Evolutionary conservation across 805 yeast genomes (phyloP).

Genomic region (Yarrowia sp.): DNA sequence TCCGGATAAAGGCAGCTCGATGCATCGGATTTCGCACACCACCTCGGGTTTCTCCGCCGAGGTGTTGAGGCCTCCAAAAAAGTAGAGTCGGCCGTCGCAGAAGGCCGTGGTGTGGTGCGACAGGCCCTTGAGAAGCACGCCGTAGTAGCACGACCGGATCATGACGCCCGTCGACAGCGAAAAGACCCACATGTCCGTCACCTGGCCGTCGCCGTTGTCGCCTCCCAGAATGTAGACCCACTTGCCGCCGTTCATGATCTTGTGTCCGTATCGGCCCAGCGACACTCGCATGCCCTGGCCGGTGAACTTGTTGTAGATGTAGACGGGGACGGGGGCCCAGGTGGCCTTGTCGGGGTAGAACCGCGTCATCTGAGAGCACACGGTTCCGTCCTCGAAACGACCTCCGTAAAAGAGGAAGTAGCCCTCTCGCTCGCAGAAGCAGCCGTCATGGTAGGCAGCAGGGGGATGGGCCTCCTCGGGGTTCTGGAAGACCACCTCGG

Average conservation of each 20-base stretch:
- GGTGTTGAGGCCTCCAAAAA: constrained; percentile 44
- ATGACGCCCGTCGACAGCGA: constrained; percentile 41
- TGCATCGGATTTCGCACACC: constrained; percentile 35
- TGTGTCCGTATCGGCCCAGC: constrained; percentile 42
- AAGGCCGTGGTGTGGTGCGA: constrained; percentile 42
- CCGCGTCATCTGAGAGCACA: background rate
- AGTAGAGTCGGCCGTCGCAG: constrained; percentile 43
- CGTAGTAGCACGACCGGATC: constrained; percentile 42
- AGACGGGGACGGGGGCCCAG: constrained; percentile 9
- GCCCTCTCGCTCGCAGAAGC: constrained; percentile 23
- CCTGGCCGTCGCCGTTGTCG: constrained; percentile 43
- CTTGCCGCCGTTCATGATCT: constrained; percentile 38
- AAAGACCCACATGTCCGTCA: constrained; percentile 40
- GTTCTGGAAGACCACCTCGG: background rate
- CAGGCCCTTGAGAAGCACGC: constrained; percentile 43
- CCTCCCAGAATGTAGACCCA: constrained; percentile 44
- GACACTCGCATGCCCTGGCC: constrained; percentile 24
- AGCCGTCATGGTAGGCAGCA: constrained; percentile 14
- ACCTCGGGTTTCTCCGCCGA: constrained; percentile 10
- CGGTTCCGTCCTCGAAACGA: background rate
- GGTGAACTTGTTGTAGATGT: constrained; percentile 33
- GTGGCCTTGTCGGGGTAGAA: constrained; percentile 22
- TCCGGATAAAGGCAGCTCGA: constrained; percentile 30
- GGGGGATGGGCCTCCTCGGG: constrained; percentile 8
- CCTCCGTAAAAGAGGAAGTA: constrained; percentile 23